Base-by-base conservation (phyloP, 2,329 filamentous ascomycete species). In the Aureobasidium sp. region DNA sequence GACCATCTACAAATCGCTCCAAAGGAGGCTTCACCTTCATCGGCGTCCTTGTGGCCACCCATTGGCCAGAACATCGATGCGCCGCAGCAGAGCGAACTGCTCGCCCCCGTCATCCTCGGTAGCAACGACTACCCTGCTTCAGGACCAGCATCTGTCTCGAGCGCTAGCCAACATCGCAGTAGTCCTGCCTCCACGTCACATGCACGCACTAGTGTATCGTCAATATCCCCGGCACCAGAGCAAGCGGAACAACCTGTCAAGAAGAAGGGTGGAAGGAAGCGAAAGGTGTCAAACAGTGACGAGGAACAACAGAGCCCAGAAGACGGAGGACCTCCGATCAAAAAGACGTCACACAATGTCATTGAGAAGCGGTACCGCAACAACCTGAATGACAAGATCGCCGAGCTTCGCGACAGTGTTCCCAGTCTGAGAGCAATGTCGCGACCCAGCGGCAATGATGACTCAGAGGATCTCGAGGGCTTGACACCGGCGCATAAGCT, bases 271-370 rank as follows among this genome's bases (percentile, higher is more conserved):
- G 72, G 72, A 45, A 65, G 72, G 25, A 73, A 73, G 65, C 68
- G 72, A 37, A 73, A 73, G 64, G 69, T 67, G 2, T 72, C 72
- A 32, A 65, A 64, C 29, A 64, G 67, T 6, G 65, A 69, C 42
- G 63, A 66, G 30, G 48, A 61, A 32, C 64, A 63, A n/a, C 68
- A 69, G 36, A 65, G 62, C 25, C 66, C 68, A 39, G 71, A 71
- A 30, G 69, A 66, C 25, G 72, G 71, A 42, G 79, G 70, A 29
- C 81, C 72, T 55, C 82, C 77, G 30, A 78, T 79, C 63, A 97
- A 96, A 81, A 97, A 97, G 81, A 95, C 92, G 36, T 91, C 93
- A 2, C 93, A 97, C 76, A 97, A 97, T 75, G 94, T 97, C 82
- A 97, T 97, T 65, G 93, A 97, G 77, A 97, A 97, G 81, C 82